Conservation (phyloP, 495 filamentous ascomycete genomes). For the Echria macrotheca region DNA sequence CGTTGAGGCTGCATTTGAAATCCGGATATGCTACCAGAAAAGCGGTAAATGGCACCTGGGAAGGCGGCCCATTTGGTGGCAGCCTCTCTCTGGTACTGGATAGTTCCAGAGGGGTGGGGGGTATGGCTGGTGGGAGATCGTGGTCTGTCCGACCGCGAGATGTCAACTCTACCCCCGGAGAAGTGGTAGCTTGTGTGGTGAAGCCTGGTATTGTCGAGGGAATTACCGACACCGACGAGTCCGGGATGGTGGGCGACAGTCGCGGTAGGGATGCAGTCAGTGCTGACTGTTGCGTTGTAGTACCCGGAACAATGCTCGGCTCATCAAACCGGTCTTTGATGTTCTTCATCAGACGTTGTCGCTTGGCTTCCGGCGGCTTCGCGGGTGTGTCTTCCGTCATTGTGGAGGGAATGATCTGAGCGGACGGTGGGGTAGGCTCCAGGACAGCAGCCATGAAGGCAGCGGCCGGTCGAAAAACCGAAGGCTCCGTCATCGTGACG, state of each 20-base stretch:
- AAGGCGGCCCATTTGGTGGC: constrained; percentile 19
- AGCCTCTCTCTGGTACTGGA: constrained; percentile 13
- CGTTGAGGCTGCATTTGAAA: constrained; percentile 47
- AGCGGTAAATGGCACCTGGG: constrained; percentile 34
- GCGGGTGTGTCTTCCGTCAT: not conserved
- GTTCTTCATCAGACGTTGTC: constrained; percentile 14
- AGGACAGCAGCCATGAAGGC: constrained; percentile 10
- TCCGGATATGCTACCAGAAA: constrained; percentile 54
- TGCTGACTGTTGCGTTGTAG: too few species aligned
- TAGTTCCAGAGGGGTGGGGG: not conserved
- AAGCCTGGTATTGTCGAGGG: too few species aligned
- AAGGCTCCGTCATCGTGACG: too few species aligned
- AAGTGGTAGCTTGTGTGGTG: too few species aligned
- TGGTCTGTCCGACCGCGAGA: too few species aligned
- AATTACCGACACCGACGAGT: too few species aligned
- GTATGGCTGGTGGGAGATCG: too few species aligned
- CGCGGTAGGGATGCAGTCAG: too few species aligned
- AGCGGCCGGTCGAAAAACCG: not conserved
- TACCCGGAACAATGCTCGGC: too few species aligned
- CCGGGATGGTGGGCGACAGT: too few species aligned
- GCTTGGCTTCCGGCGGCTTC: constrained; percentile 1
- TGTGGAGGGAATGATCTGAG: constrained; percentile 38
- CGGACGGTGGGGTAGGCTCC: constrained; percentile 35
- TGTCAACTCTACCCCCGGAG: too few species aligned
- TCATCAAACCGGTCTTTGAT: too few species aligned